phyloP scores from a whole-genome alignment of 129 eudicot genomes.

The Deinandra increscens region DNA sequence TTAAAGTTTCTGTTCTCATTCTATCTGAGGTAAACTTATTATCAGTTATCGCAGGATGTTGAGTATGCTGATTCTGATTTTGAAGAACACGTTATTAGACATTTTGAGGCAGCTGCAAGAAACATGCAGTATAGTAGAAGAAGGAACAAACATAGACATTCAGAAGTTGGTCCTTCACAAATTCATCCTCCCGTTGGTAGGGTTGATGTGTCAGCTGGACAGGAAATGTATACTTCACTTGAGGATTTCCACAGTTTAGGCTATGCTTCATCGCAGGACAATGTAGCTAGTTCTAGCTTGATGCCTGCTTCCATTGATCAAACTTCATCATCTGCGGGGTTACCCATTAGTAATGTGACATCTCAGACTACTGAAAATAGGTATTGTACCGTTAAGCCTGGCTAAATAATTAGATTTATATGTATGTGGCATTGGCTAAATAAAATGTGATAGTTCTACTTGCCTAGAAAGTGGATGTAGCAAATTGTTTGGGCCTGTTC shows the following conservation, averaged over 20 bases:
- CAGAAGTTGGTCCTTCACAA: slow-evolving; percentile 46
- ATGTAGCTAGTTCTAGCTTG: slow-evolving; percentile 34
- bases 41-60: slow-evolving; percentile 47
- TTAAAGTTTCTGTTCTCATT: not conserved
- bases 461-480: not conserved
- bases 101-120: slow-evolving; percentile 43
- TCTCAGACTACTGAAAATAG: slow-evolving; percentile 24
- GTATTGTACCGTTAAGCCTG: slow-evolving; percentile 29
- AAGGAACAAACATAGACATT: slow-evolving; percentile 44
- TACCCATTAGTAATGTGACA: slow-evolving; percentile 21
- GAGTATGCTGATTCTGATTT: slow-evolving; percentile 46
- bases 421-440: not conserved
- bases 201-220: slow-evolving; percentile 25
- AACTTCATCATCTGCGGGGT: slow-evolving; percentile 28
- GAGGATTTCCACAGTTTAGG: slow-evolving; percentile 48
- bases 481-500: not conserved
- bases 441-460: not conserved
- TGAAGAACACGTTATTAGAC: slow-evolving; percentile 52
- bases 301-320: slow-evolving; percentile 27
- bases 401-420: slow-evolving; percentile 27
- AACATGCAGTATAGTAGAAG: slow-evolving; percentile 44
- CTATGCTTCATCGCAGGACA: slow-evolving; percentile 33
- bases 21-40: slow-evolving; percentile 6
- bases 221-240: slow-evolving; percentile 38
- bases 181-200: slow-evolving; percentile 31